These are phyloP conservation scores for Salix brachista DNA, from an alignment of 345 rosid species.

Conservation along the genomic window DNA sequence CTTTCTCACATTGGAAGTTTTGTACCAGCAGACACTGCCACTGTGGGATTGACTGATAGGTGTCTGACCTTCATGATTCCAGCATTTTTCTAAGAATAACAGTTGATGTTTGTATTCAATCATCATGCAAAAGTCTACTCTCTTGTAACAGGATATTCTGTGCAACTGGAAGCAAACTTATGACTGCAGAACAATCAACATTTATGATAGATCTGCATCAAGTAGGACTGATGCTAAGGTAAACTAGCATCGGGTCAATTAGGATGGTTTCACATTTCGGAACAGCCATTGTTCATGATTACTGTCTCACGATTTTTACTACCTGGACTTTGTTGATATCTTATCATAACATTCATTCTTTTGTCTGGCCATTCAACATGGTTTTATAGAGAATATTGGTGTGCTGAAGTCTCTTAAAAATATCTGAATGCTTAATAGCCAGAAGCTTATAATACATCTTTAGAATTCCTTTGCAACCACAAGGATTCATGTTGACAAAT, in stretches of 20 bases:
- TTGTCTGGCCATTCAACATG: conserved; percentile 8
- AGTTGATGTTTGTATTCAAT: background rate
- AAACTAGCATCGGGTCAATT: background rate
- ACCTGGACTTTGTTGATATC: background rate
- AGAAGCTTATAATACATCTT: background rate
- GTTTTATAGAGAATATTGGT: background rate
- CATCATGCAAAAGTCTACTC: conserved; percentile 10
- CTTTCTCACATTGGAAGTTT: conserved; percentile 97
- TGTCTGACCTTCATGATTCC: conserved; percentile 21
- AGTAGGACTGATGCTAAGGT: conserved; percentile 98
- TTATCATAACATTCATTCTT: background rate
- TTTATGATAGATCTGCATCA: conserved; percentile 98
- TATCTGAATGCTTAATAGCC: background rate
- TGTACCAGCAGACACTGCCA: conserved; percentile 95
- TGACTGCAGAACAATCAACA: conserved; percentile 90
- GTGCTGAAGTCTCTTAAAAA: background rate
- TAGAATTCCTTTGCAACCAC: background rate
- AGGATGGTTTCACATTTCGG: background rate
- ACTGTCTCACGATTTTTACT: conserved; percentile 9
- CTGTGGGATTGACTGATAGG: conserved; percentile 95
- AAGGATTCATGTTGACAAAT: conserved; percentile 1
- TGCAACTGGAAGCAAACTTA: conserved; percentile 87
- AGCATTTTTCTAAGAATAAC: conserved; percentile 15
- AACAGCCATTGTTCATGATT: background rate
- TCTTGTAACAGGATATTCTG: conserved; percentile 73